Evolutionary conservation across 352 stramenopile species (phyloP), one percentile per base, ranked within the genome.

Genomic region (Poterioochromonas sp.): DNA sequence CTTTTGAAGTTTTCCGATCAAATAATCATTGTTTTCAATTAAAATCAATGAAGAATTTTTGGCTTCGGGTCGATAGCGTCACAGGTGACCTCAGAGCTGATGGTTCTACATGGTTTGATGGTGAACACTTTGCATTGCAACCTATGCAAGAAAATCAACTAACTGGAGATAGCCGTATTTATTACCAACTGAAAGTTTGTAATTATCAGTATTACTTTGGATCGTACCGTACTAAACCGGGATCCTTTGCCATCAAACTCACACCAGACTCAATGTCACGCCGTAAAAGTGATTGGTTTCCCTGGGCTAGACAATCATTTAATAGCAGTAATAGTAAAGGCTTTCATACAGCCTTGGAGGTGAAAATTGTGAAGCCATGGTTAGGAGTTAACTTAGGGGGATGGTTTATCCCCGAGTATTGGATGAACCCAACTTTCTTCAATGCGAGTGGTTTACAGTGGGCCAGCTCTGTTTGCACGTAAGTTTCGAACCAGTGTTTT

Each of bases 391-490:
- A 69, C n/a, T n/a, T 69, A 11, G 60, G 60, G 11, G 60, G 60
- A 43, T 69, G 29, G 60, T 69, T 69, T 43, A 69, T 69, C 11
- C 60, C 60, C 1, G 60, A 69, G 35, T 20, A 43, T 22, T 69
- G 60, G 60, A 69, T 69, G 60, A 41, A 18, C 12, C 60, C 60
- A 5, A 44, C 3, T 26, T 69, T 69, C 60, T 69, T 69, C 26
- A 8, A 1, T 29, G 60, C 5, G 1, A 44, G 20, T 69, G 60
- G 60, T 20, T 43, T 69, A 8, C 20, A 32, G 2, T 69, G 60
- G 60, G 5, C 3, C 8, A 32, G 60, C 1, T 69, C 60, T 3
- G 2, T 69, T 5, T 69, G 60, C 26, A 5, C 22, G 8, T n/a
- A n/a, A n/a, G n/a, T n/a, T n/a, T n/a, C n/a, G n/a, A n/a, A n/a